phyloP scores from a whole-genome alignment of 2,329 filamentous ascomycete species.

The Diaporthe citriasiana region DNA sequence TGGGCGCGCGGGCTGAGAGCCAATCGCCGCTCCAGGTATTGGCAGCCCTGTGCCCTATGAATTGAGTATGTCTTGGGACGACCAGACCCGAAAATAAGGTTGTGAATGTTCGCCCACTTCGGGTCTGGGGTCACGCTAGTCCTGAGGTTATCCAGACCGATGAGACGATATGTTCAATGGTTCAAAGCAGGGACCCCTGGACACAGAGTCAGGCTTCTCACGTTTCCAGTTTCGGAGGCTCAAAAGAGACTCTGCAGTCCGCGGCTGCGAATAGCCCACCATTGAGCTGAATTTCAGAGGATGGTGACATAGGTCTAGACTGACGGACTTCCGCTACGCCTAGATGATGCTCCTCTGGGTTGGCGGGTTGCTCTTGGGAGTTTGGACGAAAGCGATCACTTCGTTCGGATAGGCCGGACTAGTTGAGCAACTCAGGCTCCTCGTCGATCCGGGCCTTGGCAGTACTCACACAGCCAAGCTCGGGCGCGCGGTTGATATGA shows the following conservation, averaged over 20 bases:
- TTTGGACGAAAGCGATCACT: slow-evolving; percentile 9
- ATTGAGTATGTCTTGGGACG: background rate
- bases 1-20: slow-evolving; percentile 5
- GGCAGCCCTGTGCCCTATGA: slow-evolving; percentile 1
- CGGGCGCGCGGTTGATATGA: background rate
- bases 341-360: background rate
- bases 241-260: background rate
- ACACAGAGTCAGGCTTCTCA: slow-evolving; percentile 30
- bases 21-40: background rate
- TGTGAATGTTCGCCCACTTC: background rate
- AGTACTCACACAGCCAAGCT: background rate
- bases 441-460: slow-evolving; percentile 29
- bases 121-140: slow-evolving; percentile 1
- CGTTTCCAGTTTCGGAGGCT: slow-evolving; percentile 20
- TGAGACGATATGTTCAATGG: slow-evolving; percentile 27
- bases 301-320: background rate
- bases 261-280: background rate
- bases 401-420: slow-evolving; percentile 9
- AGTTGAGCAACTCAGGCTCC: slow-evolving; percentile 8
- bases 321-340: background rate
- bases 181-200: slow-evolving; percentile 19
- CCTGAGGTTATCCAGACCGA: slow-evolving; percentile 7
- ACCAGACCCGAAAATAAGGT: background rate
- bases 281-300: background rate
- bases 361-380: background rate